Evolutionary conservation across 1,139 yeast genomes (phyloP).

Genomic region (Pneumocystis sp.): DNA sequence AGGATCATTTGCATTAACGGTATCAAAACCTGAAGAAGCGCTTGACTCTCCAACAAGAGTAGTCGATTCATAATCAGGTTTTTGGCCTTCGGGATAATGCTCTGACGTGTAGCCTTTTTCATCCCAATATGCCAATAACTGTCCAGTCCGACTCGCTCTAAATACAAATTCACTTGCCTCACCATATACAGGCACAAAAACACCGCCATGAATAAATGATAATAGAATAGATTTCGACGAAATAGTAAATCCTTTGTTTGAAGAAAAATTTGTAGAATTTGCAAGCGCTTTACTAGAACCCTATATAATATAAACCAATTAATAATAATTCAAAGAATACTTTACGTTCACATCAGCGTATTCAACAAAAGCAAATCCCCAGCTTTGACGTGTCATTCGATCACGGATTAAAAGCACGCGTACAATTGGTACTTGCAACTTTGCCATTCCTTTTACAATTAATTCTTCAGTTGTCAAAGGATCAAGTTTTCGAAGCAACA

Average conservation of each 20-base stretch:
- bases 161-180: constrained; percentile 9
- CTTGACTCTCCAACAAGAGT: background rate
- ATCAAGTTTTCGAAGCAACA: constrained; percentile 11
- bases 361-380: constrained; percentile 15
- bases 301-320: background rate
- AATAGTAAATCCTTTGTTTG: constrained; percentile 8
- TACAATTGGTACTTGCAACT: constrained; percentile 5
- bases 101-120: constrained; percentile 10
- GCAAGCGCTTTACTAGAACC: constrained; percentile 6
- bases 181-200: constrained; percentile 14
- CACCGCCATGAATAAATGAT: constrained; percentile 16
- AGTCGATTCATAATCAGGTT: constrained; percentile 2
- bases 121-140: constrained; percentile 15
- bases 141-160: constrained; percentile 9
- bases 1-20: background rate
- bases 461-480: constrained; percentile 6
- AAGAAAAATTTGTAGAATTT: background rate
- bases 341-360: constrained; percentile 12
- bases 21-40: background rate
- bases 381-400: constrained; percentile 10
- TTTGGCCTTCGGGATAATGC: constrained; percentile 7
- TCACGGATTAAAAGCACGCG: constrained; percentile 14
- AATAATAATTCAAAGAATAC: background rate
- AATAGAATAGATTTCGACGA: constrained; percentile 7
- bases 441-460: constrained; percentile 7